phyloP scores from a whole-genome alignment of 352 stramenopile species.

The Globisporangium echinulatum region DNA sequence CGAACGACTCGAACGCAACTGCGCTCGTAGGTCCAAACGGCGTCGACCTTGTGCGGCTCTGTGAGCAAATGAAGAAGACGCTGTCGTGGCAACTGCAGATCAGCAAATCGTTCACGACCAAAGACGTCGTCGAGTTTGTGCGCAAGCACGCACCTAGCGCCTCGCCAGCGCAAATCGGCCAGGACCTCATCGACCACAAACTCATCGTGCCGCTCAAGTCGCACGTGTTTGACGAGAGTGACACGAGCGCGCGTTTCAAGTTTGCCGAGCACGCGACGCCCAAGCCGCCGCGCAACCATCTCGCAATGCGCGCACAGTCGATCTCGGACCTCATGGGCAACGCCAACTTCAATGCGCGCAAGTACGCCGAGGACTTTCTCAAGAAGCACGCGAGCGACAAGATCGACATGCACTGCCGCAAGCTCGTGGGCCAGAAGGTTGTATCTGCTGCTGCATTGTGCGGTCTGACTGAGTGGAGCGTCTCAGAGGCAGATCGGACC shows the following conservation, averaged over 20 bases:
- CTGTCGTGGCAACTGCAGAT: constrained; percentile 68
- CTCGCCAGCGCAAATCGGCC: constrained; percentile 32
- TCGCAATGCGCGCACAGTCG: constrained; percentile 58
- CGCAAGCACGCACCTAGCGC: constrained; percentile 34
- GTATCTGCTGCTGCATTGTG: not conserved
- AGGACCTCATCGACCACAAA: constrained; percentile 66
- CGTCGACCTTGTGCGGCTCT: constrained; percentile 49
- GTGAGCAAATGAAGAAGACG: constrained; percentile 67
- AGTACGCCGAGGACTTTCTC: constrained; percentile 77
- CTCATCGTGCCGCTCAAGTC: constrained; percentile 71
- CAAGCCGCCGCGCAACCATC: constrained; percentile 62
- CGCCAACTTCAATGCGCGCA: constrained; percentile 52
- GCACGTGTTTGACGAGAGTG: constrained; percentile 61
- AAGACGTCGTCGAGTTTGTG: constrained; percentile 64
- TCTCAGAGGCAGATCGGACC: not conserved
- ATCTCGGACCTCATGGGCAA: constrained; percentile 80
- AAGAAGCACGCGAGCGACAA: constrained; percentile 68
- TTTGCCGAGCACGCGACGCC: constrained; percentile 37
- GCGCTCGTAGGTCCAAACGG: constrained; percentile 26
- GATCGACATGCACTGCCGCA: constrained; percentile 70
- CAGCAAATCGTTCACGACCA: constrained; percentile 70
- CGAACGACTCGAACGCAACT: constrained; percentile 4
- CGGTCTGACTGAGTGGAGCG: not conserved
- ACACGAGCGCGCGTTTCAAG: constrained; percentile 42
- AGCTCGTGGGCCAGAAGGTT: constrained; percentile 70